These are phyloP conservation scores for Bombardia bombarda DNA, from an alignment of 495 filamentous ascomycete species.

Conservation along the genomic window DNA sequence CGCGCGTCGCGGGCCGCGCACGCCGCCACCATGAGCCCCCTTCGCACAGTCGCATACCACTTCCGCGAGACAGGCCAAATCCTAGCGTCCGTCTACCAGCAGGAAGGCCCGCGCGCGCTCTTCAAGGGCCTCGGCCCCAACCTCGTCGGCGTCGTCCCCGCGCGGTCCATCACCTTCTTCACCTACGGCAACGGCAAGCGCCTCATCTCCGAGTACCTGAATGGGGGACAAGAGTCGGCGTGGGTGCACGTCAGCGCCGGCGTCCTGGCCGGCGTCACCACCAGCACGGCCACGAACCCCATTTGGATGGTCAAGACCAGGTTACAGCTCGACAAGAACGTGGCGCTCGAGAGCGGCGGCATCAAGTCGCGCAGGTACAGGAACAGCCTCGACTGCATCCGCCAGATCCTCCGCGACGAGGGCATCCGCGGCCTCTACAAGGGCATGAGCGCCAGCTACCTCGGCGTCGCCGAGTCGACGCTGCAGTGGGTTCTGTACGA, in stretches of 20 bases:
- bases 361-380: constrained; percentile 56
- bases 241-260: constrained; percentile 69
- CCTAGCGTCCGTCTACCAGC: constrained; percentile 61
- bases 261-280: constrained; percentile 66
- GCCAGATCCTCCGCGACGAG: constrained; percentile 68
- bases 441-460: constrained; percentile 78
- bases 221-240: constrained; percentile 55
- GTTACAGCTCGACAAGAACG: constrained; percentile 73
- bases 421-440: constrained; percentile 73
- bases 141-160: constrained; percentile 78
- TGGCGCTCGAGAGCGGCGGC: constrained; percentile 41
- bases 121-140: constrained; percentile 89
- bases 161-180: constrained; percentile 81
- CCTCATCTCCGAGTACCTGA: constrained; percentile 58
- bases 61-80: constrained; percentile 76
- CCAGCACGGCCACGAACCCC: constrained; percentile 80
- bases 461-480: constrained; percentile 79
- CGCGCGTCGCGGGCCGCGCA: constrained; percentile 35
- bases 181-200: constrained; percentile 84
- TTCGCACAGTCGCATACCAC: constrained; percentile 48
- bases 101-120: constrained; percentile 74
- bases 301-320: constrained; percentile 92
- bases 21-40: constrained; percentile 31
- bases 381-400: constrained; percentile 73
- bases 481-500: constrained; percentile 86